These are phyloP conservation scores for Hyaloscypha hepaticicola DNA, from an alignment of 495 filamentous ascomycete species.

Conservation along the genomic window DNA sequence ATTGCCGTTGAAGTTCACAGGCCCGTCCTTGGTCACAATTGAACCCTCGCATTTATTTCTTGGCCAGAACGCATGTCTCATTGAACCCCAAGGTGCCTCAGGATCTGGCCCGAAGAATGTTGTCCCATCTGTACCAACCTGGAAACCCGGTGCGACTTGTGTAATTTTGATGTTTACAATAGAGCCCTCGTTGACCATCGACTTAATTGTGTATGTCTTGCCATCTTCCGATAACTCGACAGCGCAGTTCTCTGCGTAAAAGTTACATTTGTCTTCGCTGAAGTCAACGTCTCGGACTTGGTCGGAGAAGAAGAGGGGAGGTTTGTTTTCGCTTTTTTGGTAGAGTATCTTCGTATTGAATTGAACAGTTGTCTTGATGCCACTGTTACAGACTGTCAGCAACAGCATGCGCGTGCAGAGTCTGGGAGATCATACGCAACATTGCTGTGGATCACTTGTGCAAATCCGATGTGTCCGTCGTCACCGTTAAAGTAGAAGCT, in stretches of 20 bases:
- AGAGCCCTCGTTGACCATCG: slow-evolving; percentile 69
- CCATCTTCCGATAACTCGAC: slow-evolving; percentile 83
- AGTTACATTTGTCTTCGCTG: slow-evolving; percentile 75
- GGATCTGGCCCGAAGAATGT: slow-evolving; percentile 83
- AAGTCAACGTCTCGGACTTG: slow-evolving; percentile 74
- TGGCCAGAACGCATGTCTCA: slow-evolving; percentile 93
- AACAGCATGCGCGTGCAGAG: slow-evolving; percentile 13
- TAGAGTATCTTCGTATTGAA: slow-evolving; percentile 92
- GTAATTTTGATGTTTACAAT: slow-evolving; percentile 83
- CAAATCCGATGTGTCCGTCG: slow-evolving; percentile 70
- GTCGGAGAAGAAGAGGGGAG: slow-evolving; percentile 77
- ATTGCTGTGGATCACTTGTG: slow-evolving; percentile 96
- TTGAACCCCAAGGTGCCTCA: slow-evolving; percentile 82
- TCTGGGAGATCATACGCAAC: slow-evolving; percentile 67
- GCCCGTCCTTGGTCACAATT: slow-evolving; percentile 79
- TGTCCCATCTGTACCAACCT: slow-evolving; percentile 82
- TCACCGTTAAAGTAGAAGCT: slow-evolving; percentile 89
- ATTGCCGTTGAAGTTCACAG: slow-evolving; percentile 77
- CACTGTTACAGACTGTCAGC: slow-evolving; percentile 55
- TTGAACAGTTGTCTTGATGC: slow-evolving; percentile 84
- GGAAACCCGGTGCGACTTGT: slow-evolving; percentile 74
- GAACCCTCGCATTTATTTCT: slow-evolving; percentile 75
- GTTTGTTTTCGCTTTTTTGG: slow-evolving; percentile 59
- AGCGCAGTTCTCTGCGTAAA: slow-evolving; percentile 80
- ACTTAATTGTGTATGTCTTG: slow-evolving; percentile 79